Conservation (phyloP, 2,329 filamentous ascomycete genomes). For the Aaosphaeria pasadenensis region DNA sequence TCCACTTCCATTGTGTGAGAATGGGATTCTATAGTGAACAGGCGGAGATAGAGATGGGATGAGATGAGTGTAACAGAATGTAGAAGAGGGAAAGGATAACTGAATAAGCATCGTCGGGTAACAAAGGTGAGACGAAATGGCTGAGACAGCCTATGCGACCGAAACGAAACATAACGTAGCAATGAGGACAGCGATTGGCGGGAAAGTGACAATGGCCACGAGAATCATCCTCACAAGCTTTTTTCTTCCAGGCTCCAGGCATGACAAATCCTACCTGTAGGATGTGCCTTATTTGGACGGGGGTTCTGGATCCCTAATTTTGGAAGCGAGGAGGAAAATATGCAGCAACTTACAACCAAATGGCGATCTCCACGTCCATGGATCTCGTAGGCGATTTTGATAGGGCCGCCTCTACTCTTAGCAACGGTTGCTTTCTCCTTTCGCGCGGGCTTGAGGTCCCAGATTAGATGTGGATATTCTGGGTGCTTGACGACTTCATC, state of each 20-base stretch:
- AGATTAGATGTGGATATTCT: conserved; percentile 64
- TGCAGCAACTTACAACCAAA: conserved; percentile 61
- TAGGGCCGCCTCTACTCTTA: conserved; percentile 67
- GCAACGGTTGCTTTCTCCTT: conserved; percentile 64
- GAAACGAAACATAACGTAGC: conserved; percentile 33
- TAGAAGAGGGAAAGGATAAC: conserved; percentile 4
- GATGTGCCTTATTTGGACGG: conserved; percentile 13
- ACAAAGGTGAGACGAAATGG: conserved; percentile 25
- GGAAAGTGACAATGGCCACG: not conserved
- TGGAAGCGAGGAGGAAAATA: conserved; percentile 5
- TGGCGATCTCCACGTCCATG: conserved; percentile 72
- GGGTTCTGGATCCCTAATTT: not conserved
- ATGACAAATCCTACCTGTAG: conserved; percentile 20
- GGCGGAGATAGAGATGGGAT: not conserved
- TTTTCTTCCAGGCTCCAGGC: not conserved
- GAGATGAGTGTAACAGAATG: not conserved
- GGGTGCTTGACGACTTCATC: conserved; percentile 63
- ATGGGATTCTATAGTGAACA: not conserved
- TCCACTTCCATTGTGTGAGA: conserved; percentile 42
- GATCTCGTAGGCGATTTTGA: conserved; percentile 75
- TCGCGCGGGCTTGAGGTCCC: conserved; percentile 65
- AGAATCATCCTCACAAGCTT: not conserved
- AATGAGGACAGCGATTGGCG: conserved; percentile 9
- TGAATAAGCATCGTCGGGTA: conserved; percentile 14
- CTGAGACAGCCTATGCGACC: conserved; percentile 35